Base-by-base conservation (phyloP, 2,329 filamentous ascomycete genomes). In the Cercospora berteroae region DNA sequence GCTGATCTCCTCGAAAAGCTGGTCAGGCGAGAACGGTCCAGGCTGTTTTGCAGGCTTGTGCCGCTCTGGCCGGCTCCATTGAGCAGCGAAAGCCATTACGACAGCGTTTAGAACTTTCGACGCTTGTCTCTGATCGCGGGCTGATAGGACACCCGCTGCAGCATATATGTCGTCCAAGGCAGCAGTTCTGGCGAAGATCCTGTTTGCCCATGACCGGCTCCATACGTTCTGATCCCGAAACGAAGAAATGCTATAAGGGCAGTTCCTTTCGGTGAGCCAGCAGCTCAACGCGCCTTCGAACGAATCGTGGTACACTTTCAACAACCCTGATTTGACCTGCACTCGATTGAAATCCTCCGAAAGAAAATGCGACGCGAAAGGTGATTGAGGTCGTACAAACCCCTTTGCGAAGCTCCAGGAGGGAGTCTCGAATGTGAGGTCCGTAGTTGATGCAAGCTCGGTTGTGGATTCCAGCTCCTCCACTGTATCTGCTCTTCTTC, bases 241-340 rank as follows among this genome's bases (percentile, higher is more conserved):
- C 1, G 42, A 50, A 13, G 61, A 63, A 44, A 66, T 63, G 18
- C 67, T 65, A 58, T 71, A 71, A 4, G 70, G 70, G 42, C 70
- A 71, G 31, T 70, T 70, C 23, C 68, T 39, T 36, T 71, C 68
- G 1, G 64, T 70, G 36, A 70, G 55, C 70, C 70, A 71, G 44
- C 70, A 71, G 50, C 65, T 68, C 20, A 71, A 60, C 7, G 68
- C 68, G 25, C 66, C 66, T 44, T 71, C 70, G 59, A 71, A 67
- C 42, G 66, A 68, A 48, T 71, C 70, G 36, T 68, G 68, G 36
- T 71, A 71, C 18, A 71, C 67, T 42, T 69, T 70, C 39, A 71
- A 36, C 12, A 71, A 60, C 12, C 66, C 57, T 16, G 62, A 50
- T 31, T 69, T 69, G 67, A 69, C 61, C 39, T 69, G 67, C 42